Evolutionary conservation across 2,329 filamentous ascomycete genomes (phyloP), one percentile per base, ranked within the genome.

Genomic region (Metarhizium guizhouense): DNA sequence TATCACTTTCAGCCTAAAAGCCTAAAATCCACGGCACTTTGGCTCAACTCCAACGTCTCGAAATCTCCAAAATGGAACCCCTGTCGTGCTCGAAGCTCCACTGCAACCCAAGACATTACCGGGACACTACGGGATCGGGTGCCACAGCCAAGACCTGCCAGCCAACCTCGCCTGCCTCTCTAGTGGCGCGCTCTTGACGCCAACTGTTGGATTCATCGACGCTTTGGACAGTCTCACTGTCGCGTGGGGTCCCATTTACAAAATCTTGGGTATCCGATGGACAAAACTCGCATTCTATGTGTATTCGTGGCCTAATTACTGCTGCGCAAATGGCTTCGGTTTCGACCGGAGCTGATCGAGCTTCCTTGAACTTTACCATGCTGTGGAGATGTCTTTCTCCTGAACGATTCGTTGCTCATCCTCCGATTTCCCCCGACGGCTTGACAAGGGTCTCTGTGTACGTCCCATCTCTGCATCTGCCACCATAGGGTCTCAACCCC

Each of bases 121-220:
- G 45, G 52, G 47, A 54, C 45, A 49, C 45, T 29, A 54, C 53
- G 25, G 53, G 47, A 50, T 54, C 53, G 38, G 42, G 13, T 42
- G 32, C 4, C 45, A 45, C 8, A 45, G 20, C 43, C 32, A 36
- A 55, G 53, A 54, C 47, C 42, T 43, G 49, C 47, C 20, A 45
- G 38, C 43, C 32, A 36, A 55, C 32, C 32, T 8, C 40, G 14
- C 53, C 47, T 29, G 38, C 53, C 30, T 54, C 45, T 34, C 53
- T 47, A 51, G 53, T 54, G 53, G 51, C 51, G 18, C 36, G 36
- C 20, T 52, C 29, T 53, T 45, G 36, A 42, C 34, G 8, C n/a
- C n/a, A 18, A 38, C 32, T 38, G 45, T 49, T n/a, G 47, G 42
- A 45, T 16, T 30, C 16, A 5, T 45, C 6, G 45, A n/a, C 20